A percentile compares a stretch with the other conserved stretches of the same genome.
These are phyloP conservation scores for Alloteropsis semialata DNA, from an alignment of 176 grass and related monocot species.

Conservation along the genomic window DNA sequence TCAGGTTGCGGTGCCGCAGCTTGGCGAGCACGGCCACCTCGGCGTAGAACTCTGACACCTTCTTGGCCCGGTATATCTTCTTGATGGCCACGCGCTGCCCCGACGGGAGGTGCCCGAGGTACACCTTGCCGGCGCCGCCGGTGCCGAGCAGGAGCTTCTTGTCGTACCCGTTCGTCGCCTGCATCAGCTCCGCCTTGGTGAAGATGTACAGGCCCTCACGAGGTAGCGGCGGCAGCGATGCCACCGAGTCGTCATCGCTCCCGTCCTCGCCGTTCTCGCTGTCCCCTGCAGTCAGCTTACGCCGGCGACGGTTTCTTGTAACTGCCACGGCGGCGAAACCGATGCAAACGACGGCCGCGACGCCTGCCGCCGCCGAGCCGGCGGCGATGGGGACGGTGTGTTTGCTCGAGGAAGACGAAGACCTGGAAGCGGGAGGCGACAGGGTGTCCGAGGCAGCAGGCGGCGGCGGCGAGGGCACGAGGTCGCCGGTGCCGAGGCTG, in stretches of 20 bases:
- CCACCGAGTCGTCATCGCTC: not conserved
- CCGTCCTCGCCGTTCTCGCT: not conserved
- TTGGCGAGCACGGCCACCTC: conserved; percentile 69
- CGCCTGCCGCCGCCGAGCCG: conserved; percentile 38
- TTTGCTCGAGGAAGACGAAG: not conserved
- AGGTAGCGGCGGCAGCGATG: conserved; percentile 28
- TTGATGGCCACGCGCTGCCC: conserved; percentile 70
- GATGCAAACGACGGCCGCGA: conserved; percentile 24
- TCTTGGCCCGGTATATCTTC: conserved; percentile 52
- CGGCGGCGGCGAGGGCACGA: conserved; percentile 51
- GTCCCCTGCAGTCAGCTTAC: not conserved
- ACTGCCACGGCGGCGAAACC: conserved; percentile 34
- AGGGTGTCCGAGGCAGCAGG: not conserved
- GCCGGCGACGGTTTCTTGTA: not conserved
- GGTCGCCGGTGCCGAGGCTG: conserved; percentile 40
- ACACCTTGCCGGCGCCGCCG: conserved; percentile 69
- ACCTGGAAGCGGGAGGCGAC: not conserved
- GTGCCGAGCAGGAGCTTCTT: conserved; percentile 47
- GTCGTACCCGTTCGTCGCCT: conserved; percentile 61
- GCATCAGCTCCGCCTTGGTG: conserved; percentile 56
- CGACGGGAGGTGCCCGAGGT: conserved; percentile 59
- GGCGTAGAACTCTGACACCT: conserved; percentile 59
- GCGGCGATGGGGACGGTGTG: conserved; percentile 36
- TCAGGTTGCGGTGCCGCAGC: conserved; percentile 67
- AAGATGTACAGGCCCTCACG: conserved; percentile 76